Evolutionary conservation across 2,329 filamentous ascomycete species (phyloP).

Genomic region (Orbilia ellipsospora): DNA sequence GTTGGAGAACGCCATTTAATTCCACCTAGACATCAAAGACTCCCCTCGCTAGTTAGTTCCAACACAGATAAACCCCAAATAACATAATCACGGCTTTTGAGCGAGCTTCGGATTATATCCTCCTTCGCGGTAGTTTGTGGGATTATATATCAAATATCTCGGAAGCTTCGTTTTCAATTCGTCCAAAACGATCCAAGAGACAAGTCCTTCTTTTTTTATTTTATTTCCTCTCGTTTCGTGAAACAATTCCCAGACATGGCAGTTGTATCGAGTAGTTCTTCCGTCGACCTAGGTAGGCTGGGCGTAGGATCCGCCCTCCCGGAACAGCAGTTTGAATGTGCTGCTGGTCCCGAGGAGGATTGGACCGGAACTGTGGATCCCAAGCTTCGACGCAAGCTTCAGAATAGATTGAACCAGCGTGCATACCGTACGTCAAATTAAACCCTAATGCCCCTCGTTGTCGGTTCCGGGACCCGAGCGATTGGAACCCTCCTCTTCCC

Average conservation of each 20-base stretch:
- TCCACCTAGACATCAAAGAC: conserved; percentile 22
- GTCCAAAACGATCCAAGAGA: not conserved
- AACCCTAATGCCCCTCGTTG: conserved; percentile 6
- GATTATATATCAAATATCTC: not conserved
- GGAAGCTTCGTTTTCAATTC: not conserved
- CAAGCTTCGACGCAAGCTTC: conserved; percentile 57
- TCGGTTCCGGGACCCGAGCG: conserved; percentile 8
- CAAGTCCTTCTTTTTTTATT: not conserved
- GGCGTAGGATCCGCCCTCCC: conserved; percentile 54
- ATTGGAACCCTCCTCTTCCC: conserved; percentile 14
- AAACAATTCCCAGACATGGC: conserved; percentile 36
- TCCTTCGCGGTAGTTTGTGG: not conserved
- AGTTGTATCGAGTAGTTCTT: conserved; percentile 49
- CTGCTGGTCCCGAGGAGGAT: conserved; percentile 57
- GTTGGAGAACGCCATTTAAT: conserved; percentile 40
- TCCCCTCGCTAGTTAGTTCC: conserved; percentile 9
- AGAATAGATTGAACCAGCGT: conserved; percentile 59
- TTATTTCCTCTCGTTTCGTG: conserved; percentile 8
- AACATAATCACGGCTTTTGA: conserved; percentile 16
- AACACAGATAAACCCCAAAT: conserved; percentile 3
- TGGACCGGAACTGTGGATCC: conserved; percentile 58
- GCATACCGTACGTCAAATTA: conserved; percentile 46
- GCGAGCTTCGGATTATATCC: conserved; percentile 15
- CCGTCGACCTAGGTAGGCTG: conserved; percentile 42
- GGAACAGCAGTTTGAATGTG: conserved; percentile 52